phyloP scores from a whole-genome alignment of 2,329 filamentous ascomycete species.

The Fusarium sp. region DNA sequence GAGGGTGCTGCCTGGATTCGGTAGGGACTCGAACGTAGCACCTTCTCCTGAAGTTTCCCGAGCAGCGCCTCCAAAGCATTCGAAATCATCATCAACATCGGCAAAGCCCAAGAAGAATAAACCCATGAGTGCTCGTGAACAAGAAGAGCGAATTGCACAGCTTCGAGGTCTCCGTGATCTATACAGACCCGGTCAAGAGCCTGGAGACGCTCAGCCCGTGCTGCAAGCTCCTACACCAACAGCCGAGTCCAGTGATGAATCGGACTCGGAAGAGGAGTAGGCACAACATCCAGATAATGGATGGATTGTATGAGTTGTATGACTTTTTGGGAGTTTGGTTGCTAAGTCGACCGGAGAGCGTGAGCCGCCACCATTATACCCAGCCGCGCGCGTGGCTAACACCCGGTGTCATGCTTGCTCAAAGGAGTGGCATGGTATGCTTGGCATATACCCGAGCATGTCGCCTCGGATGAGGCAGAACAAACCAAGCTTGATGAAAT shows the following conservation, averaged over 20 bases:
- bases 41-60: constrained; percentile 52
- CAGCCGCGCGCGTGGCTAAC: constrained; percentile 44
- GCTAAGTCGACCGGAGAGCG: constrained; percentile 38
- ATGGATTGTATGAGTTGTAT: constrained; percentile 48
- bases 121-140: constrained; percentile 78
- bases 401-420: constrained; percentile 41
- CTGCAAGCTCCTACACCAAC: constrained; percentile 48
- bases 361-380: constrained; percentile 49
- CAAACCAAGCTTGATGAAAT: constrained; percentile 32
- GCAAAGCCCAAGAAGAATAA: constrained; percentile 79
- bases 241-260: constrained; percentile 59
- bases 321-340: constrained; percentile 40
- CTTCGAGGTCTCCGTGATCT: constrained; percentile 67
- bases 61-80: constrained; percentile 49
- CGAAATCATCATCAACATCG: constrained; percentile 50
- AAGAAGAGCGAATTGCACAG: constrained; percentile 73
- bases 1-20: constrained; percentile 59
- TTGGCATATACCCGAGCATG: constrained; percentile 24
- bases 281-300: constrained; percentile 11
- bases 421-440: constrained; percentile 26
- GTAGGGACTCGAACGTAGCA: constrained; percentile 50
- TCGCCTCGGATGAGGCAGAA: constrained; percentile 30
- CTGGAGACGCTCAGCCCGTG: constrained; percentile 46
- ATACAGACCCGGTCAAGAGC: constrained; percentile 55
- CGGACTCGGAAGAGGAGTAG: constrained; percentile 64